Conservation (phyloP, 352 stramenopile species). For the Pythium phragmiticola region DNA sequence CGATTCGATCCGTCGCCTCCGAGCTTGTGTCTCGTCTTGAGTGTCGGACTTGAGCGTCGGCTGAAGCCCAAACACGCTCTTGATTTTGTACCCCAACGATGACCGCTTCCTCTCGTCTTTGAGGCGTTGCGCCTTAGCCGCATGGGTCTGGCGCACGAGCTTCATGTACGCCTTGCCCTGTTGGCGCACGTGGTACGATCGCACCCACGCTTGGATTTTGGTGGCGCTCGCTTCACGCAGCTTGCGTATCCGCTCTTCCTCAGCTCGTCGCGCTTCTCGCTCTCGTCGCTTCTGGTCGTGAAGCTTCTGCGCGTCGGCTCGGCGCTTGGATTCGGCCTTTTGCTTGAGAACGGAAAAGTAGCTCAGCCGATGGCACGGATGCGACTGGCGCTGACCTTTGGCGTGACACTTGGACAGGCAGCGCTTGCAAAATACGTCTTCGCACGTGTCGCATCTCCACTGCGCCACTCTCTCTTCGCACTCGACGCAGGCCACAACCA, state of each 20-base stretch:
- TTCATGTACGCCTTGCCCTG: constrained; percentile 34
- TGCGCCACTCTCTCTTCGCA: constrained; percentile 56
- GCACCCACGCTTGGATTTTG: constrained; percentile 28
- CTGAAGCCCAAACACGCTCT: constrained; percentile 26
- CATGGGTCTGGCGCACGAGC: constrained; percentile 30
- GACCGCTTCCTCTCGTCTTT: constrained; percentile 29
- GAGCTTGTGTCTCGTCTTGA: constrained; percentile 39
- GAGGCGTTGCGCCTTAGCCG: constrained; percentile 29
- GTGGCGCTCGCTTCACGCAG: constrained; percentile 20
- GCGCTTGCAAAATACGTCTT: constrained; percentile 69
- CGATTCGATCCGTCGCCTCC: constrained; percentile 31
- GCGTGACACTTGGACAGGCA: constrained; percentile 55
- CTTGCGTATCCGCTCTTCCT: constrained; percentile 21
- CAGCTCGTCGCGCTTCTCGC: constrained; percentile 11
- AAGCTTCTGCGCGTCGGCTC: constrained; percentile 32
- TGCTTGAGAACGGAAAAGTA: constrained; percentile 68
- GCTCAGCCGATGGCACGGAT: constrained; percentile 53
- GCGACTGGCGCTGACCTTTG: constrained; percentile 57
- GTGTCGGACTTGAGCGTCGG: constrained; percentile 55
- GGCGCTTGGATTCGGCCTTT: constrained; percentile 40
- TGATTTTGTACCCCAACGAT: constrained; percentile 28
- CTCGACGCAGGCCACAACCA: constrained; percentile 70
- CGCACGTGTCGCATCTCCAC: constrained; percentile 61
- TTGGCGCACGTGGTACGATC: constrained; percentile 24
- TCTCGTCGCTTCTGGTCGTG: constrained; percentile 33